Percentiles rank a stretch among this genome's conserved stretches.
Evolutionary conservation across 805 yeast genomes (phyloP).

Genomic region (Kazachstania viticola): DNA sequence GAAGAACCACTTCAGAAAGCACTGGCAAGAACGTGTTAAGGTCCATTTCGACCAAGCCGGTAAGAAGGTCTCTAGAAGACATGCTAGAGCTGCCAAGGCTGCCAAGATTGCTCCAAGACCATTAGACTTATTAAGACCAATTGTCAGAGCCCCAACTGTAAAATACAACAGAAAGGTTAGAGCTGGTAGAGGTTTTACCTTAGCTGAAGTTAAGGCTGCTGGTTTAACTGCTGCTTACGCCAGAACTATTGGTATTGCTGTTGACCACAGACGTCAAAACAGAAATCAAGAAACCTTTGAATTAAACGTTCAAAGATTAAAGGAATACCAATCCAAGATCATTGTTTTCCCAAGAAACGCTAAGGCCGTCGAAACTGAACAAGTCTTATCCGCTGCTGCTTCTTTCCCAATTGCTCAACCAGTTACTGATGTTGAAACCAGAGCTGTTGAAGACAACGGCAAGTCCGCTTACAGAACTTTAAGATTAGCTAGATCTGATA

Average conservation of each 20-base stretch:
- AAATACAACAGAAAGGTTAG: slow-evolving; percentile 99
- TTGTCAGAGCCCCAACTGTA: slow-evolving; percentile 97
- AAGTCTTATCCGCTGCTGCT: slow-evolving; percentile 62
- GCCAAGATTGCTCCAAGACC: slow-evolving; percentile 97
- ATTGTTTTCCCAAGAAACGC: slow-evolving; percentile 92
- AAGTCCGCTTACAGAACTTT: slow-evolving; percentile 88
- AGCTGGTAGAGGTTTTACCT: slow-evolving; percentile 98
- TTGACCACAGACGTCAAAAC: slow-evolving; percentile 99
- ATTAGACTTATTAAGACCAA: slow-evolving; percentile 89
- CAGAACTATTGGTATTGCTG: slow-evolving; percentile 96
- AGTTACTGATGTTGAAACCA: slow-evolving; percentile 60
- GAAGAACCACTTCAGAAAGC: slow-evolving; percentile 99
- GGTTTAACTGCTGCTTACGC: slow-evolving; percentile 91
- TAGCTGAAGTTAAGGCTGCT: slow-evolving; percentile 96
- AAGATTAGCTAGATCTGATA: slow-evolving; percentile 89
- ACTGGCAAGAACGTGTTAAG: slow-evolving; percentile 99
- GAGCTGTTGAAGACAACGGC: slow-evolving; percentile 72
- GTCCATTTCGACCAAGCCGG: slow-evolving; percentile 99
- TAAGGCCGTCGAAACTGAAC: slow-evolving; percentile 68
- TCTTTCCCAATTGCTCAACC: slow-evolving; percentile 88
- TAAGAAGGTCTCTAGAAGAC: slow-evolving; percentile 95
- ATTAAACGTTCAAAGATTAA: slow-evolving; percentile 88
- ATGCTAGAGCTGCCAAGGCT: slow-evolving; percentile 86
- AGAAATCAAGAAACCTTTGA: slow-evolving; percentile 92
- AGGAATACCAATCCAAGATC: slow-evolving; percentile 92